phyloP scores from a whole-genome alignment of 2,329 filamentous ascomycete species.

The Pseudogymnoascus sp. region DNA sequence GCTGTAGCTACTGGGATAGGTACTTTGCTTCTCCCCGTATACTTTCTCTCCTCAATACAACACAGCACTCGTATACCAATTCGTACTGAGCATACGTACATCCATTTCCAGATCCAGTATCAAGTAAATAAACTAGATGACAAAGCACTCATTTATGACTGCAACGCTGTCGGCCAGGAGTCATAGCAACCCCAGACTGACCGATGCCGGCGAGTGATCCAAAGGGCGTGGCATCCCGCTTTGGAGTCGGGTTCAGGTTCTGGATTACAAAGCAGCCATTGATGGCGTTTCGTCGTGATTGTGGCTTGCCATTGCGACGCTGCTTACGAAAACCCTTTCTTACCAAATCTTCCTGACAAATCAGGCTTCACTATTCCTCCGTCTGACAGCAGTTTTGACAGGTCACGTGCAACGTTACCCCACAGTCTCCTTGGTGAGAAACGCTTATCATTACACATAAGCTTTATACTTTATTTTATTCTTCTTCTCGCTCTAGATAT shows the following conservation, averaged over 20 bases:
- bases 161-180: slow-evolving; percentile 3
- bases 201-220: neutral
- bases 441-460: too few relatives aligned
- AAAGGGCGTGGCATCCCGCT: neutral
- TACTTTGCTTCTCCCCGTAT: slow-evolving; percentile 1
- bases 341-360: slow-evolving; percentile 2
- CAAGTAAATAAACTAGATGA: neutral
- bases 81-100: neutral
- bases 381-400: neutral
- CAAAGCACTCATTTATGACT: neutral
- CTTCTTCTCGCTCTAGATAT: neutral
- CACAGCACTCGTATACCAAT: neutral
- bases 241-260: neutral
- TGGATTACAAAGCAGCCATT: neutral
- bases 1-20: neutral
- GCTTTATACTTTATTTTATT: too few relatives aligned
- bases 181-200: neutral
- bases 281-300: neutral
- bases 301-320: neutral
- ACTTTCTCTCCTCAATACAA: neutral
- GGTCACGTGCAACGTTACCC: neutral
- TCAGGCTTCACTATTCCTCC: slow-evolving; percentile 1
- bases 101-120: neutral
- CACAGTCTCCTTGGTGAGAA: too few relatives aligned
- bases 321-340: neutral